Evolutionary conservation across 1,139 yeast species (phyloP).

Genomic region (Pichia cactophila): DNA sequence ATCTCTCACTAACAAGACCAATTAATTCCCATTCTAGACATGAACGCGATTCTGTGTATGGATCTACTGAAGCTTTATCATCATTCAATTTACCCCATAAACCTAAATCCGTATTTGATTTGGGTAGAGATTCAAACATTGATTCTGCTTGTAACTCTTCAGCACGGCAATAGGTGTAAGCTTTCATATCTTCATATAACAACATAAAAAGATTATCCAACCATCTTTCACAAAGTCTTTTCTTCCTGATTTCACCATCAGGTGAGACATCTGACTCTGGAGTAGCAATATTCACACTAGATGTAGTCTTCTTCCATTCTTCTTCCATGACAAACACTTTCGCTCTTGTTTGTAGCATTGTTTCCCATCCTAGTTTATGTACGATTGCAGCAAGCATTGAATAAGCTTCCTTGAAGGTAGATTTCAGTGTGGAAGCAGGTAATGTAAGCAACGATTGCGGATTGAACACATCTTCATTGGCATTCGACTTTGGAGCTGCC

Average conservation of each 20-base stretch:
- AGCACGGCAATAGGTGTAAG: conserved; percentile 53
- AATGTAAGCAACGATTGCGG: conserved; percentile 44
- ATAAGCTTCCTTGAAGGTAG: conserved; percentile 51
- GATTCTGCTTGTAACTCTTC: conserved; percentile 30
- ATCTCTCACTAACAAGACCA: conserved; percentile 46
- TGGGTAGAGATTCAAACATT: conserved; percentile 6
- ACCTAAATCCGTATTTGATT: conserved; percentile 1
- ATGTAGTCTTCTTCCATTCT: conserved; percentile 31
- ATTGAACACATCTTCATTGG: neutral
- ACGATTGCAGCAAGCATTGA: conserved; percentile 49
- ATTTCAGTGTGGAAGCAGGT: conserved; percentile 50
- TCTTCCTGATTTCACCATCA: conserved; percentile 26
- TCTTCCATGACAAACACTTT: conserved; percentile 60
- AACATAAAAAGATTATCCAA: conserved; percentile 54
- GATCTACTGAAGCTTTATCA: conserved; percentile 28
- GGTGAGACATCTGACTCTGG: conserved; percentile 1
- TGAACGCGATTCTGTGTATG: conserved; percentile 22
- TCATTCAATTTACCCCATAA: conserved; percentile 6
- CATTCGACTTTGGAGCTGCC: neutral
- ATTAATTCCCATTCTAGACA: conserved; percentile 56
- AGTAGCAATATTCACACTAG: neutral
- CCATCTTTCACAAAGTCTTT: conserved; percentile 58
- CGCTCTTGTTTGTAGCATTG: conserved; percentile 47
- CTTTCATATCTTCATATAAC: conserved; percentile 50
- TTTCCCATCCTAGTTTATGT: conserved; percentile 53